phyloP scores from a whole-genome alignment of 2,329 filamentous ascomycete genomes.

The Lachnellula suecica region DNA sequence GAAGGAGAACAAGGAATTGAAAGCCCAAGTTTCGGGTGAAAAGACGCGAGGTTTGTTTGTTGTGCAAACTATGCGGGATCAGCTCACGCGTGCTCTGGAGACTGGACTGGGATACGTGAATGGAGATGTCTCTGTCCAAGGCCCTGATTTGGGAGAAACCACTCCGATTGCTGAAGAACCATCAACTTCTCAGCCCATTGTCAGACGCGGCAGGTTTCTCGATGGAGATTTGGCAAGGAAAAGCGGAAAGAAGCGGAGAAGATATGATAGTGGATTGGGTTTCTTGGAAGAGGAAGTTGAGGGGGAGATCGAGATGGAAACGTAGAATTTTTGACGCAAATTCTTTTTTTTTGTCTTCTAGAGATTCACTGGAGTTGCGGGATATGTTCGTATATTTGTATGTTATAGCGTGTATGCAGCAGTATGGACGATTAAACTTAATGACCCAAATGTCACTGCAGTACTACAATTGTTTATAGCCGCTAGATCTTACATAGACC shows the following conservation, averaged over 20 bases:
- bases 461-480: too few relatives aligned
- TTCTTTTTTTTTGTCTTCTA: too few relatives aligned
- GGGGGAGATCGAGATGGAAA: slow-evolving; percentile 5
- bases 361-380: too few relatives aligned
- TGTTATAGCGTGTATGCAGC: too few relatives aligned
- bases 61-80: slow-evolving; percentile 50
- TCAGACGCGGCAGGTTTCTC: slow-evolving; percentile 21
- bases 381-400: too few relatives aligned
- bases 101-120: slow-evolving; percentile 46
- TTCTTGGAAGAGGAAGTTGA: slow-evolving; percentile 53
- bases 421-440: too few relatives aligned
- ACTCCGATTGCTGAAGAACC: not conserved
- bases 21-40: slow-evolving; percentile 47
- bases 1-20: slow-evolving; percentile 45
- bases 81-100: slow-evolving; percentile 48
- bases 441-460: too few relatives aligned
- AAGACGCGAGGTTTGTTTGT: slow-evolving; percentile 44
- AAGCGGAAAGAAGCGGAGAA: slow-evolving; percentile 40
- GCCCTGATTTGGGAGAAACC: not conserved
- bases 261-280: slow-evolving; percentile 55
- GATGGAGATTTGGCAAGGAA: slow-evolving; percentile 22
- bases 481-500: too few relatives aligned
- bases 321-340: too few relatives aligned
- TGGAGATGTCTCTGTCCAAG: slow-evolving; percentile 10
- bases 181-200: slow-evolving; percentile 2